Evolutionary conservation across 225 moss, liverwort and hornwort genomes (phyloP), one percentile per base, ranked within the genome.

Genomic region (Sphagnum contortum): DNA sequence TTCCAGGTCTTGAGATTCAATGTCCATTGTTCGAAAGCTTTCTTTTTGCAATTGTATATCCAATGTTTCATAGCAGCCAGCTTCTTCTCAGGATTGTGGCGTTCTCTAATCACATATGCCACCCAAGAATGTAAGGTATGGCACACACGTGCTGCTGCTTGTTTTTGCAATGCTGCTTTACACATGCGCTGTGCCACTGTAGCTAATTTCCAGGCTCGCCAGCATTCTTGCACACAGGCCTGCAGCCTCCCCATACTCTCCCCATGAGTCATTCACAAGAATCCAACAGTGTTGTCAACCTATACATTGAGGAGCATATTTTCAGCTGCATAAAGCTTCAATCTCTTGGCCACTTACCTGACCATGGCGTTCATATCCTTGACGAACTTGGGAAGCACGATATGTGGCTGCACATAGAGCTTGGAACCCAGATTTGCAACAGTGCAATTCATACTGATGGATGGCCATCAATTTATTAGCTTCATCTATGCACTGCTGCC

Each of bases 81-180:
- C 53, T 75, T 71, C 49, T 72, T 76, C 67, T 86, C 77, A 55
- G 91, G 94, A 65, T 67, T 73, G 47, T 77, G 86, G 71, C 89
- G 91, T 52, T 80, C 66, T 60, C 82, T 81, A 56, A 84, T 64
- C n/a, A 84, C 55, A 48, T 87, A 84, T 12, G 77, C 64, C 63
- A 81, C 66, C 94, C 94, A 94, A 44, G 82, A 75, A 80, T 82
- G 73, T 71, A 91, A 80, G 48, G 73, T 76, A 57, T 68, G 79
- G 50, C 76, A 74, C 50, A 71, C 68, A 49, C 44, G 78, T 8
- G 79, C 81, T 61, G 76, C 89, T 3, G 75, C 63, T 50, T 87
- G 75, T 44, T 55, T 76, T 50, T 45, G 13, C 57, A 86, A 54
- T 49, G 85, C 76, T 5, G 47, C 75, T 68, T 71, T 76, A 2